Evolutionary conservation across 2,329 filamentous ascomycete genomes (phyloP).

Genomic region (Cladophialophora chaetospira): DNA sequence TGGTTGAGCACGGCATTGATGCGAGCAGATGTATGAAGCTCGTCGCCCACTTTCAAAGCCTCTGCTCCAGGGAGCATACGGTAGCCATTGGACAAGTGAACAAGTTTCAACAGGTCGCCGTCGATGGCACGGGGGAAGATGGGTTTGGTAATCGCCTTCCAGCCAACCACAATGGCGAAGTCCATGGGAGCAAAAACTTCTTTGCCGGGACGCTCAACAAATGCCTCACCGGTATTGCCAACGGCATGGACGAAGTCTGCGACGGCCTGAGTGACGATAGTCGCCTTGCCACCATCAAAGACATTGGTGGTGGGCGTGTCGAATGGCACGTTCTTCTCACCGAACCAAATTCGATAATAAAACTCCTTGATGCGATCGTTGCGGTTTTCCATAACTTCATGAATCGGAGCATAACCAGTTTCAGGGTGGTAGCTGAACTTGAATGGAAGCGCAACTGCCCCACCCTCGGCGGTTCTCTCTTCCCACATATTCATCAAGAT

Average conservation of each 20-base stretch:
- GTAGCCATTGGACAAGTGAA: slow-evolving; percentile 96
- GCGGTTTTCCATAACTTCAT: slow-evolving; percentile 91
- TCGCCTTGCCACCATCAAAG: slow-evolving; percentile 86
- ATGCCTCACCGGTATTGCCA: slow-evolving; percentile 95
- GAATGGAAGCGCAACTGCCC: slow-evolving; percentile 79
- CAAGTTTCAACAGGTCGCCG: slow-evolving; percentile 91
- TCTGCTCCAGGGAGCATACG: slow-evolving; percentile 96
- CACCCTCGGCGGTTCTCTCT: slow-evolving; percentile 81
- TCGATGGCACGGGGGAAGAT: slow-evolving; percentile 98
- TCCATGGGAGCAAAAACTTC: slow-evolving; percentile 96
- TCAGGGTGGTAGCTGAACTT: slow-evolving; percentile 93
- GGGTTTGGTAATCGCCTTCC: slow-evolving; percentile 99
- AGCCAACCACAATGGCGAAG: slow-evolving; percentile 95
- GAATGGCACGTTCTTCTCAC: slow-evolving; percentile 78
- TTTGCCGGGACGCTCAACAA: slow-evolving; percentile 93
- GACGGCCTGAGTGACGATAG: slow-evolving; percentile 87
- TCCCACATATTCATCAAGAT: slow-evolving; percentile 91
- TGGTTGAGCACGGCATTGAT: slow-evolving; percentile 99
- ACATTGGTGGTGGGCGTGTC: slow-evolving; percentile 80
- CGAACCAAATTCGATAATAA: slow-evolving; percentile 98
- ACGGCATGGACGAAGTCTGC: slow-evolving; percentile 99
- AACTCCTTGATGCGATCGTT: slow-evolving; percentile 99
- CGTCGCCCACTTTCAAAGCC: slow-evolving; percentile 92
- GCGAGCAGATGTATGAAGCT: slow-evolving; percentile 87
- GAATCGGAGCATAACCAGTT: slow-evolving; percentile 94